Conservation (phyloP, 2,329 filamentous ascomycete genomes). For the Purpureocillium takamizusanense region DNA sequence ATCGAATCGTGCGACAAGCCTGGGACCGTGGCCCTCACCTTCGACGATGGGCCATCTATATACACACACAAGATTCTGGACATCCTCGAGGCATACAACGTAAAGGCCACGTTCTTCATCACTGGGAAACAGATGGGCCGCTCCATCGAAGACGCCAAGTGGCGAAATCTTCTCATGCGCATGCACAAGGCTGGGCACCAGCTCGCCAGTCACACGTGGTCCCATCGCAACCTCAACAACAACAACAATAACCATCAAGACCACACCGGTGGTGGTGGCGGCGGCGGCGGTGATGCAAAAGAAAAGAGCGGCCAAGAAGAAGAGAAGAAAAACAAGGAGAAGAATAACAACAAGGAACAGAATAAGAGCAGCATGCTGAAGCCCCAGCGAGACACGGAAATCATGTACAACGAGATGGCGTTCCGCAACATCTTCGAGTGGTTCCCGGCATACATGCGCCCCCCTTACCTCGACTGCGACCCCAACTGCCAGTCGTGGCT, state of each 20-base stretch:
- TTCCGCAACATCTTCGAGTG: conserved; percentile 31
- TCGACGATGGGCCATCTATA: conserved; percentile 35
- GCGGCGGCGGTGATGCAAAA: too few species aligned
- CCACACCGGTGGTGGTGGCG: too few species aligned
- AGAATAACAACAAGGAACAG: too few species aligned
- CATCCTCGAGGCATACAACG: conserved; percentile 17
- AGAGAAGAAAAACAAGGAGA: too few species aligned
- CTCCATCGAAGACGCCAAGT: too few species aligned
- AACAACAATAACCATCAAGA: too few species aligned
- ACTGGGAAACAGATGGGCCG: conserved; percentile 29
- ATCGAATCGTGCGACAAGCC: conserved; percentile 26
- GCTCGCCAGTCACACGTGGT: conserved; percentile 37
- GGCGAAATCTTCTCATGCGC: conserved; percentile 32
- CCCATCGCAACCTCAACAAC: conserved; percentile 29
- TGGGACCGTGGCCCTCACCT: conserved; percentile 33
- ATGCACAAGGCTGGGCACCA: conserved; percentile 35
- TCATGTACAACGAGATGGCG: conserved; percentile 35
- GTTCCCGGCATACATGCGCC: conserved; percentile 33
- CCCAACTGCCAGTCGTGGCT: conserved; percentile 24
- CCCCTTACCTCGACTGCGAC: conserved; percentile 35
- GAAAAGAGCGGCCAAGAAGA: too few species aligned
- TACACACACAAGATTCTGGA: conserved; percentile 34
- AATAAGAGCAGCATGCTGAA: conserved; percentile 21
- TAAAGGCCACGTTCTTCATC: conserved; percentile 33
- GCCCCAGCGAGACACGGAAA: conserved; percentile 25